phyloP scores from a whole-genome alignment of 2,329 filamentous ascomycete species.

The Cytospora chrysosperma region DNA sequence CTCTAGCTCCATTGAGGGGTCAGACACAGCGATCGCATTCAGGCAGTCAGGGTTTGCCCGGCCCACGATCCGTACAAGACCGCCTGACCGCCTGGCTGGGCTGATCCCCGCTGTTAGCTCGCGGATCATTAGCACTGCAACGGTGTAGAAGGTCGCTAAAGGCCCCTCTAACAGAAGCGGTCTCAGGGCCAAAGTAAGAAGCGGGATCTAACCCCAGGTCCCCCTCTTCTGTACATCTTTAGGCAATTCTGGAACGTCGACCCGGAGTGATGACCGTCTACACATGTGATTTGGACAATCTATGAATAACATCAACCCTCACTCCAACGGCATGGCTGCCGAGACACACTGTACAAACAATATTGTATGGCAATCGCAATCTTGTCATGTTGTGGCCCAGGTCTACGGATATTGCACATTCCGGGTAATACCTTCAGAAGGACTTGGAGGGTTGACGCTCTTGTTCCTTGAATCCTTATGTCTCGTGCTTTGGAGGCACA shows the following conservation, averaged over 20 bases:
- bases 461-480: no score
- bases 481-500: no score
- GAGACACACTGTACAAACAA: background rate
- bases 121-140: background rate
- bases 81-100: background rate
- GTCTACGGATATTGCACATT: background rate
- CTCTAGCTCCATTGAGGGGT: background rate
- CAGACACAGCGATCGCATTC: background rate
- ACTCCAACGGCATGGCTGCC: no score
- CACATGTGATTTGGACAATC: background rate
- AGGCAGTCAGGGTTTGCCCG: constrained; percentile 13
- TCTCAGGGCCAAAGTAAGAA: background rate
- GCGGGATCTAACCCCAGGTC: background rate
- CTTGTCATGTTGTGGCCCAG: background rate
- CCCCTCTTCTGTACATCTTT: background rate
- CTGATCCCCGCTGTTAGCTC: background rate
- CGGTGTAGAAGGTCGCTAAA: background rate
- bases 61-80: background rate
- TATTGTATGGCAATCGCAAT: background rate
- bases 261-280: background rate
- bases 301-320: no score
- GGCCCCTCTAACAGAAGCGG: background rate
- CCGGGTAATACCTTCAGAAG: background rate
- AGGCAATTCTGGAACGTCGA: background rate
- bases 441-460: no score